phyloP scores from a whole-genome alignment of 768 basidiomycete species.

The Boletellus ananiceps region DNA sequence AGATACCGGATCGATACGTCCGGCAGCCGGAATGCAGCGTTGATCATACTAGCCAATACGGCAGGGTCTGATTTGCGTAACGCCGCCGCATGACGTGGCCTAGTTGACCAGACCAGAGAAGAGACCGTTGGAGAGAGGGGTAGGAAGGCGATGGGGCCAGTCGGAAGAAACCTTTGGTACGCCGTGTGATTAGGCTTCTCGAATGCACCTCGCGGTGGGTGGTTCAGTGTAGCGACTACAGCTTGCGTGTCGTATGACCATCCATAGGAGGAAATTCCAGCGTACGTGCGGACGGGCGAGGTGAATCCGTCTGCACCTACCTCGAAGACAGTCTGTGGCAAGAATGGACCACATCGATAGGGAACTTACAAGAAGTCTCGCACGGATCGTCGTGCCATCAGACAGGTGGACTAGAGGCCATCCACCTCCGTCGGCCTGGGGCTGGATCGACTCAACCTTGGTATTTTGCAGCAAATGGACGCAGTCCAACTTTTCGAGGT shows the following conservation, averaged over 20 bases:
- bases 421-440: constrained; percentile 38
- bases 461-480: constrained; percentile 68
- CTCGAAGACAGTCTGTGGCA: constrained; percentile 33
- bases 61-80: constrained; percentile 61
- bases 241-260: constrained; percentile 90
- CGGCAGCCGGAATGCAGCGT: constrained; percentile 86
- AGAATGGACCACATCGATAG: background rate
- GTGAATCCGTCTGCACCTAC: constrained; percentile 95
- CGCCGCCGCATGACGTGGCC: constrained; percentile 66
- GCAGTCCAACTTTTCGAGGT: constrained; percentile 47
- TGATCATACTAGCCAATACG: constrained; percentile 72
- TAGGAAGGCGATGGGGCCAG: constrained; percentile 93
- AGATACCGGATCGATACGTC: constrained; percentile 67
- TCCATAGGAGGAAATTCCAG: constrained; percentile 81
- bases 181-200: constrained; percentile 72
- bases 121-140: constrained; percentile 76
- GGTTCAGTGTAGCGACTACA: constrained; percentile 82
- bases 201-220: constrained; percentile 60
- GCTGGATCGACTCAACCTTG: constrained; percentile 67
- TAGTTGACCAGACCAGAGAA: constrained; percentile 94
- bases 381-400: constrained; percentile 57
- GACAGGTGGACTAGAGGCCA: constrained; percentile 83
- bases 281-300: constrained; percentile 86
- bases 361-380: constrained; percentile 66
- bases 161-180: constrained; percentile 92